These are phyloP conservation scores for Firmiana major DNA, from an alignment of 345 rosid species.

Conservation along the genomic window DNA sequence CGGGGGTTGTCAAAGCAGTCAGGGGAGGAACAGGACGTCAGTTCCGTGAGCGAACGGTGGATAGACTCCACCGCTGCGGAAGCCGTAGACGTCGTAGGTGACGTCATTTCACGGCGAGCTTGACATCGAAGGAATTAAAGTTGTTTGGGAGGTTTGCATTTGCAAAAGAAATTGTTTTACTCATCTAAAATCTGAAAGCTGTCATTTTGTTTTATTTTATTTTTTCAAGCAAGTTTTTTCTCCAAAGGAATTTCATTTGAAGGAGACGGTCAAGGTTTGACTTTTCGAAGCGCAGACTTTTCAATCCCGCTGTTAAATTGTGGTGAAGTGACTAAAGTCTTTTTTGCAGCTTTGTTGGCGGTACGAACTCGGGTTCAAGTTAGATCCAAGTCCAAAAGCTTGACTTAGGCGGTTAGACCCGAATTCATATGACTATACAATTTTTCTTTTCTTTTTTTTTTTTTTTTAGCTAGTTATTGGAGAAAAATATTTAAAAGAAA, in stretches of 20 bases:
- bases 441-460: no score
- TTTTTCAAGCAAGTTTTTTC: background rate
- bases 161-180: no score
- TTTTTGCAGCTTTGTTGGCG: background rate
- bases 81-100: constrained; percentile 14
- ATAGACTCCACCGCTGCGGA: constrained; percentile 32
- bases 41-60: constrained; percentile 25
- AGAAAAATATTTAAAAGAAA: no score
- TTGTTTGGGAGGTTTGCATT: background rate
- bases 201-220: background rate
- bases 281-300: background rate
- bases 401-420: background rate
- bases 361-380: background rate
- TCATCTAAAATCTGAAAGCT: background rate
- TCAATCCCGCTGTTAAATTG: background rate
- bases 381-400: background rate
- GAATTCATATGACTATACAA: background rate
- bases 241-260: background rate
- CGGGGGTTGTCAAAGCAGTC: constrained; percentile 30
- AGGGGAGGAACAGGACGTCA: constrained; percentile 19
- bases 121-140: background rate
- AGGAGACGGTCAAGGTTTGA: background rate
- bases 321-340: background rate
- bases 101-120: constrained; percentile 20
- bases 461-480: no score